Base-by-base conservation (phyloP, 352 stramenopile species). In the Lagenidium sp. region DNA sequence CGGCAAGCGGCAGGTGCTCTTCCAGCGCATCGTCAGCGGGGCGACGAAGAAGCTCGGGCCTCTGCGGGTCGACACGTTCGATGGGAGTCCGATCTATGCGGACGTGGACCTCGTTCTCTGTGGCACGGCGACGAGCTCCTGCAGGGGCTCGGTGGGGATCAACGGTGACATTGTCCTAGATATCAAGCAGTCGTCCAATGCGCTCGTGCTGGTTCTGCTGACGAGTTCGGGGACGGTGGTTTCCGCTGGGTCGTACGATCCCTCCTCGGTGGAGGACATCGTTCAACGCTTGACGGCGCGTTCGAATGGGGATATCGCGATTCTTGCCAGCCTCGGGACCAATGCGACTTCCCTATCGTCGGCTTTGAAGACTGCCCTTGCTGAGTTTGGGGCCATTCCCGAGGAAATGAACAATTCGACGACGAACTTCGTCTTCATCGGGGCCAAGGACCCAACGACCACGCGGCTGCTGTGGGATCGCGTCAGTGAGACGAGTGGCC, bases 51-150 rank as follows among this genome's bases (percentile, higher is more conserved):
- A 67, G 34, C 21, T 55, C n/a, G n/a, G n/a, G 7, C 59, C 28
- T 30, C 47, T 84, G 42, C 71, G 71, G 10, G 79, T 63, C 30
- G 71, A 84, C 57, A 39, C 57, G 6, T 44, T 84, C 7, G 71
- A 84, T 29, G 55, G 60, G 26, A 57, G 60, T 18, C 40, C 55
- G 11, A 50, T 83, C 0, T 77, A 44, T 22, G 44, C 70, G 15
- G 44, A 60, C 11, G 31, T 79, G 22, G 60, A 67, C 23, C 37
- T 63, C 2, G 41, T 37, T 12, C 29, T 67, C n/a, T 78, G 65
- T 43, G 49, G 22, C 13, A 47, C 41, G 3, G 42, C 34, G 30
- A 12, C 39, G 20, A 59, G 23, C n/a, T 72, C 30, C 10, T 63
- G 54, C 44, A 57, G 53, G 19, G 21, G 30, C 8, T 11, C 26